phyloP scores from a whole-genome alignment of 2,329 filamentous ascomycete genomes.

The Sporothrix schenckii region DNA sequence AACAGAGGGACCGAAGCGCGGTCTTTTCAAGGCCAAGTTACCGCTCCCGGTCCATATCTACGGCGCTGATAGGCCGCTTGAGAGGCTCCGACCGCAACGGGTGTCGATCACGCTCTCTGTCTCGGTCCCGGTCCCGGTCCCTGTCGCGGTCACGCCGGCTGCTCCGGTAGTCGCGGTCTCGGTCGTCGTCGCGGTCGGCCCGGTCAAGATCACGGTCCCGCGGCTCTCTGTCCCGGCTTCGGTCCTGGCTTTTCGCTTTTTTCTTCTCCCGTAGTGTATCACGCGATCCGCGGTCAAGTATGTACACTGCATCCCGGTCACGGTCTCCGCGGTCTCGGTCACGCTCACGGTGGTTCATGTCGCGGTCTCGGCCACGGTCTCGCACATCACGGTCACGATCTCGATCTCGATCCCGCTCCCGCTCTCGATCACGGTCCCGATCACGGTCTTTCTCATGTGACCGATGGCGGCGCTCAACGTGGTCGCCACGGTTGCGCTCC shows the following conservation, averaged over 20 bases:
- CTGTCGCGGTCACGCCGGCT: conserved; percentile 35
- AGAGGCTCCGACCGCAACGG: conserved; percentile 48
- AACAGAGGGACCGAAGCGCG: background rate
- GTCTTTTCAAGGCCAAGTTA: conserved; percentile 33
- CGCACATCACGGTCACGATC: conserved; percentile 5
- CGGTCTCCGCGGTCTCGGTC: conserved; percentile 41
- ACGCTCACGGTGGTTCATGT: conserved; percentile 5
- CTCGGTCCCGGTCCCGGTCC: conserved; percentile 36
- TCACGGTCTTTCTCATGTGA: conserved; percentile 21
- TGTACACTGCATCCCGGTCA: conserved; percentile 31
- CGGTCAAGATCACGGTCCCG: conserved; percentile 33
- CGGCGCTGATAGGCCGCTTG: conserved; percentile 55
- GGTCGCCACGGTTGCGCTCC: background rate
- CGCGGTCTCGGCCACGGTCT: conserved; percentile 14
- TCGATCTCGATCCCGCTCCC: conserved; percentile 38
- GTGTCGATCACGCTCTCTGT: conserved; percentile 43
- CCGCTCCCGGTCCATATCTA: conserved; percentile 51
- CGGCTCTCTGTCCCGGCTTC: conserved; percentile 37
- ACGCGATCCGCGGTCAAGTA: conserved; percentile 37
- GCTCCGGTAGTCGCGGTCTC: conserved; percentile 31
- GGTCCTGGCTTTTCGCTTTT: conserved; percentile 36
- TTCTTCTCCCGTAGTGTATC: conserved; percentile 43
- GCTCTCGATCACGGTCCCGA: conserved; percentile 36
- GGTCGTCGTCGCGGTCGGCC: conserved; percentile 4
- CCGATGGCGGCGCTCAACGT: background rate